Percentiles rank a stretch among this genome's conserved stretches.
phyloP scores from a whole-genome alignment of 1,139 yeast genomes.

The Kurtzmaniella quercitrusa region DNA sequence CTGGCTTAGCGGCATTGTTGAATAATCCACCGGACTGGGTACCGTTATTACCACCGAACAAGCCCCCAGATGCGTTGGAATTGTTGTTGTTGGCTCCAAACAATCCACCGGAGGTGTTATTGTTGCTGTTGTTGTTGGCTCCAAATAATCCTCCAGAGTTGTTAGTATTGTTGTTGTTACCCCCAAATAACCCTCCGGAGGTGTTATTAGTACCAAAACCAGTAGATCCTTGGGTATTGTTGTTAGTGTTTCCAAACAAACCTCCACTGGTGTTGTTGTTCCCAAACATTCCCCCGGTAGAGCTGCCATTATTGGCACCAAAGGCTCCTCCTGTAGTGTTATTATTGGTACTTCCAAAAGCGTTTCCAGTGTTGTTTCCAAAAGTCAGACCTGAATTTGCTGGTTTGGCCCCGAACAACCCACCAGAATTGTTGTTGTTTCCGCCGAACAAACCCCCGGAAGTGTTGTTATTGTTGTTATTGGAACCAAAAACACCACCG shows the following conservation, averaged over 20 bases:
- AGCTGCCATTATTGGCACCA: constrained; percentile 13
- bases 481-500: constrained; percentile 18
- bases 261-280: constrained; percentile 18
- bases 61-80: constrained; percentile 19
- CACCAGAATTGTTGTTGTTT: constrained; percentile 16
- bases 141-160: constrained; percentile 12
- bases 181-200: constrained; percentile 32
- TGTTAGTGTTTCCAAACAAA: constrained; percentile 24
- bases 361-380: constrained; percentile 13
- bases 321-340: constrained; percentile 18
- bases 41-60: constrained; percentile 33
- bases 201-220: constrained; percentile 10
- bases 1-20: constrained; percentile 1
- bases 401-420: constrained; percentile 13
- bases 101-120: constrained; percentile 16
- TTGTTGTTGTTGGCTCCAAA: constrained; percentile 21
- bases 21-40: constrained; percentile 7
- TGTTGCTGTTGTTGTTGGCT: constrained; percentile 7
- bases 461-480: constrained; percentile 10
- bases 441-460: constrained; percentile 17
- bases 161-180: constrained; percentile 4
- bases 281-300: constrained; percentile 16
- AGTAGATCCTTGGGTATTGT: constrained; percentile 10
- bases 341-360: constrained; percentile 10
- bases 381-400: constrained; percentile 18